These are phyloP conservation scores for Gonapodya prolifera DNA, from an alignment of 192 early-diverging fungal species.

Conservation along the genomic window DNA sequence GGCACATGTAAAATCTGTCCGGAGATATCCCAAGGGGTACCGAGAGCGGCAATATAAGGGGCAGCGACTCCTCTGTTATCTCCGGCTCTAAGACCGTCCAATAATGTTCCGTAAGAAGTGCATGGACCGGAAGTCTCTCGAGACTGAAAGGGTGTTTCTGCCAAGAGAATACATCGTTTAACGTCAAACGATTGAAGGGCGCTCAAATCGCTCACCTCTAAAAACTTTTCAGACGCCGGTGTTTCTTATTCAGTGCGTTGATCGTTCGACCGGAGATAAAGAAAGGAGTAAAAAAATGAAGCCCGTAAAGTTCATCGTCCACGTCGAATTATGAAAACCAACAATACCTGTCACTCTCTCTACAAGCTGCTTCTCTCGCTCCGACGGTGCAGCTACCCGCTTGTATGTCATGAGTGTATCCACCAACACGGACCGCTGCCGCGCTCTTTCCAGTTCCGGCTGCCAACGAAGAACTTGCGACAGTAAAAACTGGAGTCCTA, in stretches of 20 bases:
- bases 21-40: conserved; percentile 31
- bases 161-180: neutral
- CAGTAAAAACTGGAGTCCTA: conserved; percentile 40
- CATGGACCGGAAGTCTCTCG: conserved; percentile 51
- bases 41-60: conserved; percentile 38
- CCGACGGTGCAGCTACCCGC: conserved; percentile 22
- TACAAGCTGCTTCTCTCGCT: conserved; percentile 31
- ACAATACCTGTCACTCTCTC: conserved; percentile 8
- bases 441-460: conserved; percentile 23
- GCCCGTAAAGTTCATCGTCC: no score
- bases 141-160: conserved; percentile 21
- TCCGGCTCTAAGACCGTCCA: conserved; percentile 37
- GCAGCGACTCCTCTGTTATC: conserved; percentile 33
- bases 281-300: no score
- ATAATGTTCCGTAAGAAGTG: conserved; percentile 24
- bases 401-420: conserved; percentile 41
- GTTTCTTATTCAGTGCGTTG: no score
- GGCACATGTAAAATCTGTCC: conserved; percentile 50
- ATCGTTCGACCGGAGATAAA: no score
- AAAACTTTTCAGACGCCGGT: no score
- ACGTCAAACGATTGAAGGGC: no score
- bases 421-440: conserved; percentile 28
- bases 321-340: no score
- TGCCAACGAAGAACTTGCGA: conserved; percentile 33
- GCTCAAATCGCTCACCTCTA: no score